These are phyloP conservation scores for Acanthochlamys bracteata DNA, from an alignment of 106 monocot species.

Conservation along the genomic window DNA sequence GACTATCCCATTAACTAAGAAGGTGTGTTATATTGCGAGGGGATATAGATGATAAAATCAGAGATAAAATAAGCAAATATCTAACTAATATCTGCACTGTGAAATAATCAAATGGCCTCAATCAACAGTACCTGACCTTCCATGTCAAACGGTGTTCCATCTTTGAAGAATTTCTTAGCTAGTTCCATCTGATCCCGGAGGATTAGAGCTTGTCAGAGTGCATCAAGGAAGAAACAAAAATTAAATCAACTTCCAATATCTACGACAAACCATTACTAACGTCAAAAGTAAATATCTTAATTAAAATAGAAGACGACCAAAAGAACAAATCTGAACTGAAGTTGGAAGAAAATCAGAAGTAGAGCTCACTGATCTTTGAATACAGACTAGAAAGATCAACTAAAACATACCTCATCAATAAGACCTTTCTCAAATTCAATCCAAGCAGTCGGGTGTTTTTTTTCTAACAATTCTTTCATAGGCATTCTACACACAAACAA, in stretches of 20 bases:
- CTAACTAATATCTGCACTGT: not conserved
- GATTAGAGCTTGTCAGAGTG: constrained; percentile 12
- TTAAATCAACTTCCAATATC: not conserved
- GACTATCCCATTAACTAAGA: no score
- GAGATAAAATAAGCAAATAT: not conserved
- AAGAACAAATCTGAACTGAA: no score
- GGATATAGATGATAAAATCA: no score
- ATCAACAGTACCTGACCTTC: constrained; percentile 48
- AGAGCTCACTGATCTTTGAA: no score
- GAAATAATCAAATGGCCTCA: not conserved
- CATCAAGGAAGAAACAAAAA: not conserved
- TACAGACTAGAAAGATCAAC: not conserved
- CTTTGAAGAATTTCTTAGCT: constrained; percentile 87
- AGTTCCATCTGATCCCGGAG: constrained; percentile 56
- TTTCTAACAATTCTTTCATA: constrained; percentile 75
- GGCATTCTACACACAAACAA: constrained; percentile 41
- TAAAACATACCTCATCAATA: constrained; percentile 71
- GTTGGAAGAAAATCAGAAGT: no score
- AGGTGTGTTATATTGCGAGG: no score
- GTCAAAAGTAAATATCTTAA: not conserved
- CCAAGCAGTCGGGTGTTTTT: constrained; percentile 91
- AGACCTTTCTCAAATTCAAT: constrained; percentile 85
- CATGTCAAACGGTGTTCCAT: constrained; percentile 81
- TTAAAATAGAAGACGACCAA: no score
- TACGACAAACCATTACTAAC: not conserved